Evolutionary conservation across 108 stramenopile genomes (phyloP).

Genomic region (Skeletonema tropicum): DNA sequence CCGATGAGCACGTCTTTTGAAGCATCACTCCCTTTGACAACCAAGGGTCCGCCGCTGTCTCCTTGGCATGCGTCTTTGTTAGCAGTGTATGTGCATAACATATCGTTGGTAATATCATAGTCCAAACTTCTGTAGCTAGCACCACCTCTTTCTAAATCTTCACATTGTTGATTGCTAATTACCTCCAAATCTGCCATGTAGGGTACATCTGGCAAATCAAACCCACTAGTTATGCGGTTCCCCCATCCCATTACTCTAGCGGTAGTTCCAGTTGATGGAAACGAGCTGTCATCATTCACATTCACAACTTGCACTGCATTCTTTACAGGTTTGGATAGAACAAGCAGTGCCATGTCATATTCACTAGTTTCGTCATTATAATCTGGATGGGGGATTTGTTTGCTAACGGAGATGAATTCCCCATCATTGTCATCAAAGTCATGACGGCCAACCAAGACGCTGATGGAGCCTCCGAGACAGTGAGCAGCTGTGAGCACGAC

Average conservation of each 20-base stretch:
- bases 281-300: constrained; percentile 2
- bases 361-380: background rate
- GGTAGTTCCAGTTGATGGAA: background rate
- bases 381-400: constrained; percentile 15
- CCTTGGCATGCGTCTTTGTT: constrained; percentile 13
- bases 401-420: constrained; percentile 12
- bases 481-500: constrained; percentile 52
- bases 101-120: constrained; percentile 14
- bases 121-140: constrained; percentile 11
- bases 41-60: constrained; percentile 26
- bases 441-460: constrained; percentile 29
- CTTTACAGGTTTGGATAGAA: constrained; percentile 8
- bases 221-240: constrained; percentile 9
- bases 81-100: constrained; percentile 22
- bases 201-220: constrained; percentile 8
- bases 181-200: constrained; percentile 24
- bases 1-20: constrained; percentile 41
- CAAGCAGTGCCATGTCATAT: background rate
- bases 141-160: constrained; percentile 2
- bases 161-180: constrained; percentile 20
- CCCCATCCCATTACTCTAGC: constrained; percentile 28
- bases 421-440: constrained; percentile 15
- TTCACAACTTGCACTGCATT: background rate
- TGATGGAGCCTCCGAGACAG: constrained; percentile 35
- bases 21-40: constrained; percentile 16